Conservation (phyloP, 163 green algal species). For the Chlamydomonas reinhardtii region DNA sequence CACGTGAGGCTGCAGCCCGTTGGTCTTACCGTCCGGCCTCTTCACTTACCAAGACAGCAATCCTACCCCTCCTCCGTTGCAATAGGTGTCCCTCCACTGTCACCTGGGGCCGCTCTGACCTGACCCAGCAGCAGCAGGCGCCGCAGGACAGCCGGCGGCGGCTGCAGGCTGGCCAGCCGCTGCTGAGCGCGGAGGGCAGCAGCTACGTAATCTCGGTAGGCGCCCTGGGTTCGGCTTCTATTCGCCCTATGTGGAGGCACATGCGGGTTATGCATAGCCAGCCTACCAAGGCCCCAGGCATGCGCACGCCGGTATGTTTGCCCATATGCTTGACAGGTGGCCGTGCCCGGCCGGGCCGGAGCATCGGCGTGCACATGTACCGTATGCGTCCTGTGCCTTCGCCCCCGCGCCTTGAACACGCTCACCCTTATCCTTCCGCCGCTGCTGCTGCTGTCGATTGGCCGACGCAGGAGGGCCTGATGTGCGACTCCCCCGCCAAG, state of each 20-base stretch:
- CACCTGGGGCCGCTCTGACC: conserved; percentile 9
- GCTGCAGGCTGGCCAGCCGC: not conserved
- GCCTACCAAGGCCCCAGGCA: too few relatives aligned
- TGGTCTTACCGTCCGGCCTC: not conserved
- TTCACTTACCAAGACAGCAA: too few relatives aligned
- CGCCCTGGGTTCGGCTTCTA: too few relatives aligned
- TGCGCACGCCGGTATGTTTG: too few relatives aligned
- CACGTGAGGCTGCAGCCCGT: too few relatives aligned
- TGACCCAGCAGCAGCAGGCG: not conserved
- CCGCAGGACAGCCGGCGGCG: not conserved
- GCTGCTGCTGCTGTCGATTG: not conserved
- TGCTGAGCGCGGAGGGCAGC: conserved; percentile 16
- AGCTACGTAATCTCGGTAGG: conserved; percentile 45
- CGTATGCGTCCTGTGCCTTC: too few relatives aligned
- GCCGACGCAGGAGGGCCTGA: conserved; percentile 26
- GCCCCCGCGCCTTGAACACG: too few relatives aligned
- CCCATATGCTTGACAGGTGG: too few relatives aligned
- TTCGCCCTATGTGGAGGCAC: too few relatives aligned
- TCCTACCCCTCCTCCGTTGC: not conserved
- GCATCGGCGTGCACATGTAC: too few relatives aligned
- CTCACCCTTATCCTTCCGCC: not conserved
- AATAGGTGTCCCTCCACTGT: conserved; percentile 18
- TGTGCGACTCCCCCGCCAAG: conserved; percentile 33
- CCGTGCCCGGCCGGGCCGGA: too few relatives aligned
- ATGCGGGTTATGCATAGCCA: too few relatives aligned